Evolutionary conservation across 2,329 filamentous ascomycete genomes (phyloP).

Genomic region (Pseudocercospora fijiensis): DNA sequence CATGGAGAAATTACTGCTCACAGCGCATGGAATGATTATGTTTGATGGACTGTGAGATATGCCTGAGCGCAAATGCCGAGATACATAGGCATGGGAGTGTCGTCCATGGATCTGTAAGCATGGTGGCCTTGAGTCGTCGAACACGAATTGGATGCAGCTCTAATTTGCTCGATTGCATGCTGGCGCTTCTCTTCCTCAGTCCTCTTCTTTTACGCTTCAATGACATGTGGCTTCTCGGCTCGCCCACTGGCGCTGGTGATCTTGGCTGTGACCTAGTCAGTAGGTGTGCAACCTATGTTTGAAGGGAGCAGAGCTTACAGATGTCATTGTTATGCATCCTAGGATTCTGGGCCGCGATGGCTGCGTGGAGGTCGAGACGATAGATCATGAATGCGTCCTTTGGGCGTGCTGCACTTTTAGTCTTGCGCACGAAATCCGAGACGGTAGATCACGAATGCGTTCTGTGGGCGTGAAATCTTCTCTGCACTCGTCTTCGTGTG

Average conservation of each 20-base stretch:
- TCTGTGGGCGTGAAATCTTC: conserved; percentile 19
- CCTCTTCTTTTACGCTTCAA: conserved; percentile 14
- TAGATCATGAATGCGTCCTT: conserved; percentile 26
- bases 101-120: no score
- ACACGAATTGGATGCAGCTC: no score
- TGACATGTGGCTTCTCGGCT: conserved; percentile 13
- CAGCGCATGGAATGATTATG: background rate
- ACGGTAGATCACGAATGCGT: conserved; percentile 26
- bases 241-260: conserved; percentile 14
- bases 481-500: conserved; percentile 18
- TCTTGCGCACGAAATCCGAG: conserved; percentile 14
- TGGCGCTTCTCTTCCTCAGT: conserved; percentile 18
- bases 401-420: conserved; percentile 14
- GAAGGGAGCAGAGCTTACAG: conserved; percentile 9
- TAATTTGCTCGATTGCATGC: conserved; percentile 15
- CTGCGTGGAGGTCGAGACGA: conserved; percentile 18
- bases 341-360: conserved; percentile 14
- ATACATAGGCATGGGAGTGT: no score
- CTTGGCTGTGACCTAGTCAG: conserved; percentile 21
- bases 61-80: no score
- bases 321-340: conserved; percentile 24
- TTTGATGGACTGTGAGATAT: no score
- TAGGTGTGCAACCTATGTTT: background rate
- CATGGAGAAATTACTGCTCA: background rate
- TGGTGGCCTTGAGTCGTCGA: no score